Base-by-base conservation (phyloP, 2,329 filamentous ascomycete genomes). In the Sporothrix protearum region DNA sequence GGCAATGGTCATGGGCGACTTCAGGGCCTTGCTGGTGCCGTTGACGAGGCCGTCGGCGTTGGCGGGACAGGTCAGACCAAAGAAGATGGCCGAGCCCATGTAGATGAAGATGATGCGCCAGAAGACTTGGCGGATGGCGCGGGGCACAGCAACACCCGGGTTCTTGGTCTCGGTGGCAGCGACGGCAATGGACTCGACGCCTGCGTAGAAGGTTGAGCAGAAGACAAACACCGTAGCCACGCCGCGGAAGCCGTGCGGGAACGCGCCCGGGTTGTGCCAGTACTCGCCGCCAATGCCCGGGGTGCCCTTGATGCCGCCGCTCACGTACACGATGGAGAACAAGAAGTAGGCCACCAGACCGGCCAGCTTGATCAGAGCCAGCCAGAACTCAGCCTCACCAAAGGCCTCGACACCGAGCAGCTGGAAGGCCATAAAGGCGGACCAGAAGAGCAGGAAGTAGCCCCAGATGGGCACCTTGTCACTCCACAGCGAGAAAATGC, bases 371-470 rank as follows among this genome's bases (percentile, higher is more conserved):
- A 93, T 80, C 19, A 91, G 84, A 0, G 91, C 89, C 71, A 94
- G 86, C 90, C 91, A 94, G 77, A 94, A 93, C 77, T 95, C 92
- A 10, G 91, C 88, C 77, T 94, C 92, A 16, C 92, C 92, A 77
- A 93, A 94, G 3, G 89, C 88, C 75, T 89, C 87, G 0, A 94
- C 89, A 0, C 91, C 91, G 1, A 93, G 82, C 45, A 93, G 83
- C 76, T 93, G 92, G 72, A 93, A 88, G 0, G 81, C 83, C 0
- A 90, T 83, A 74, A 94, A 92, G 0, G 88, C 80, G n/a, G 78
- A 80, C 83, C 91, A 93, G 75, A 93, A 89, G n/a, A 93, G 85
- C 39, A 91, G 82, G 72, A 93, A 92, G 77, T 85, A 94, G 73
- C 83, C 90, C 90, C 83, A 93, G 77, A 86, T 81, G 71, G 85